Base-by-base conservation (phyloP, 164 flowering plant species). In the Cinnamomum chago region DNA sequence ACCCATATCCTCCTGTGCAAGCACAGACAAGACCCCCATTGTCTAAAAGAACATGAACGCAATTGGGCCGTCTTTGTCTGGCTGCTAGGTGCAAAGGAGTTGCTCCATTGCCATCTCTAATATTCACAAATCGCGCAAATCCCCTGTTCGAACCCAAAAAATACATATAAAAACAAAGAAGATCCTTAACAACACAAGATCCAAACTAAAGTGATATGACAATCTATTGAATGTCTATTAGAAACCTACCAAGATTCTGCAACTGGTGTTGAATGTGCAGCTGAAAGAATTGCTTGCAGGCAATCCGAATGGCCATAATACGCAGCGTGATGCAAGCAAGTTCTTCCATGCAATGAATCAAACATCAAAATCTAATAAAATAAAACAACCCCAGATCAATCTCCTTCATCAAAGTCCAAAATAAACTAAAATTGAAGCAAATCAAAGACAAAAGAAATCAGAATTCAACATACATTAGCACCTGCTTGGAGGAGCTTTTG, bases 11-110 rank as follows among this genome's bases (percentile, higher is more conserved):
- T 23, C 95, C 90, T 0, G 98, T 92, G 35, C 93, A 92, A 71
- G 97, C 93, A 87, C 93, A 90, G 70, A 89, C 97, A 73, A 95
- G 92, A 79, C 95, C 94, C 50, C 99, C 98, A 79, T 78, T 88
- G 71, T 85, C 90, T 62, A 95, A 82, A 68, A 95, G 81, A 35
- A 92, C 80, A 81, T 91, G 98, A 72, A 92, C 90, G 78, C 98
- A 92, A 65, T 84, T 90, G 12, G 97, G 87, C 78, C 89, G 87
- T 74, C 88, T 88, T 82, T 87, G 95, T 71, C 97, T 90, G 7
- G 99, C 88, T 2, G 99, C 99, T 71, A 93, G 82, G 75, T 96
- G 99, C 82, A 96, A 79, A 0, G 99, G 97, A 1, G 99, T 92
- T 33, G 97, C 98, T 79, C 99, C 99, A 72, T 79, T 84, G 4